Percentiles rank a stretch among this genome's conserved stretches.
Conservation (phyloP, 1,139 yeast genomes). For the Lodderomyces oxycetoniae region DNA sequence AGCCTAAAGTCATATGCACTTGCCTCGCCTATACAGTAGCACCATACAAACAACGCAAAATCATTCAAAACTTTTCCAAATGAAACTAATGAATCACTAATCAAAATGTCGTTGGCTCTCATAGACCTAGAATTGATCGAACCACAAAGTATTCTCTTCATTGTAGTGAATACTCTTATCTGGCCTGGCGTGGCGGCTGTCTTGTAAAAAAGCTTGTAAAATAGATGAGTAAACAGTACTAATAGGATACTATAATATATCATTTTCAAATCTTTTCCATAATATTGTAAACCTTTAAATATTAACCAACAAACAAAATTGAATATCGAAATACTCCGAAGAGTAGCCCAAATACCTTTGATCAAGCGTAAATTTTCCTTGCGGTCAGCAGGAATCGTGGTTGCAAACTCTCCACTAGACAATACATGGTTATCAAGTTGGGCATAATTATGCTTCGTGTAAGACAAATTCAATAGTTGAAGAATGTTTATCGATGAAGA, state of each 20-base stretch:
- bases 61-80: slow-evolving; percentile 75
- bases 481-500: slow-evolving; percentile 29
- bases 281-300: slow-evolving; percentile 20
- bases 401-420: slow-evolving; percentile 30
- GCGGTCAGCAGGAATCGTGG: slow-evolving; percentile 27
- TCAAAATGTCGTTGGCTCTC: slow-evolving; percentile 72
- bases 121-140: slow-evolving; percentile 48
- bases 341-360: slow-evolving; percentile 31
- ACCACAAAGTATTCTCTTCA: slow-evolving; percentile 53
- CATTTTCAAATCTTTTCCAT: slow-evolving; percentile 11
- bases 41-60: slow-evolving; percentile 44
- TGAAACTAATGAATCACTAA: slow-evolving; percentile 79
- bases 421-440: slow-evolving; percentile 22
- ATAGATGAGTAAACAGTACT: slow-evolving; percentile 16
- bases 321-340: slow-evolving; percentile 19
- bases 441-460: slow-evolving; percentile 35
- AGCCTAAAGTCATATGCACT: slow-evolving; percentile 27
- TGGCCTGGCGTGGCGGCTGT: slow-evolving; percentile 29
- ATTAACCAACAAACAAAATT: slow-evolving; percentile 21
- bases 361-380: slow-evolving; percentile 31
- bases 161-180: slow-evolving; percentile 41
- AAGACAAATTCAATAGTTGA: slow-evolving; percentile 35
- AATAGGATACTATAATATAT: slow-evolving; percentile 18
- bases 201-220: slow-evolving; percentile 18
- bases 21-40: slow-evolving; percentile 24